Evolutionary conservation across 2,329 filamentous ascomycete species (phyloP), one percentile per base, ranked within the genome.

Genomic region (Fusarium mundagurra): DNA sequence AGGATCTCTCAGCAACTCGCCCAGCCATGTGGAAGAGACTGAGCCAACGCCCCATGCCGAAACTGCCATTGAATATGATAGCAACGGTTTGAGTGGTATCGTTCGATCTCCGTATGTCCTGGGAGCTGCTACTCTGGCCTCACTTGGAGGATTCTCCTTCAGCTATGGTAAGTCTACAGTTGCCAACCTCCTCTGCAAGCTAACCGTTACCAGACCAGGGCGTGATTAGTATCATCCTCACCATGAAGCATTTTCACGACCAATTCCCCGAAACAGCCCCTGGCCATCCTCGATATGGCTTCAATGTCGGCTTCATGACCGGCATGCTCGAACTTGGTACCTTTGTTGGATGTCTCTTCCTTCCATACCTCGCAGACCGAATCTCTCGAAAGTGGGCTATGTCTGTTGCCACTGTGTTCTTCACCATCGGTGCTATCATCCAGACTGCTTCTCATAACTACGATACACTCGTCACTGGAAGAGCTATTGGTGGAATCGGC

Each of bases 301-400:
- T 88, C 27, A 82, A 83, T 27, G 79, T 82, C n/a, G 78, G 78
- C 5, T 77, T 86, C 8, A 80, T 70, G 43, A 81, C 83, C 5
- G 82, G 79, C 8, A 85, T 88, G 69, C 84, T 86, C 67, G 86
- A 88, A 72, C 79, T 88, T 31, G 84, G 88, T 54, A 88, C 87
- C 1, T 87, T 86, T 1, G 82, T 88, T 29, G 86, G 77, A 62
- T 20, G 77, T 75, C 57, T 69, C 70, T 36, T 70, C 76, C 55
- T 76, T 69, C 33, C 76, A 61, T 45, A 53, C 64, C 18, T 73
- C 14, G 77, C 76, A 6, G 77, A 78, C 57, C 69, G 67, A 17
- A 78, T 72, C 45, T 77, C 76, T 9, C 69, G 77, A 39, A 78
- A 77, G 44, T 50, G 70, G 44, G 74, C 65, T 38, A 76, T 79